Evolutionary conservation across 2,329 filamentous ascomycete species (phyloP).

Genomic region (Pseudocercospora fijiensis): DNA sequence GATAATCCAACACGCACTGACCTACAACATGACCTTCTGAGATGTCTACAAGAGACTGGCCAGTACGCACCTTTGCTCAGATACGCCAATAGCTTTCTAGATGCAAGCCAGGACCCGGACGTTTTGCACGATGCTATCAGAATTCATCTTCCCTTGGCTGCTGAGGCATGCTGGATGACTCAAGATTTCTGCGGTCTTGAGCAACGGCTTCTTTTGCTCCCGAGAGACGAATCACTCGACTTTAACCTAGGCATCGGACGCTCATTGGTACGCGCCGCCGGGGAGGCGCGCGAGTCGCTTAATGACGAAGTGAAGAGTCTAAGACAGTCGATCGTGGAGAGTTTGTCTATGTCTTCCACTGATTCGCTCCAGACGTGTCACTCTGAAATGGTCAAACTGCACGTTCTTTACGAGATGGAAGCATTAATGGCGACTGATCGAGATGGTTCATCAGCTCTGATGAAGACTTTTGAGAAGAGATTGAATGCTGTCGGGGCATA

Average conservation of each 20-base stretch:
- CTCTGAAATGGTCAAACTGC: slow-evolving; percentile 78
- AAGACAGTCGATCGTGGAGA: slow-evolving; percentile 67
- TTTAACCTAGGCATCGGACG: slow-evolving; percentile 82
- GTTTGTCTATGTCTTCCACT: slow-evolving; percentile 73
- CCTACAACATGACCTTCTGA: slow-evolving; percentile 77
- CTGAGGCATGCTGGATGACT: slow-evolving; percentile 90
- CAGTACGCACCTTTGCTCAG: slow-evolving; percentile 75
- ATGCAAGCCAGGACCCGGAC: slow-evolving; percentile 11
- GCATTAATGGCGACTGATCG: slow-evolving; percentile 58
- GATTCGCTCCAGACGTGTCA: slow-evolving; percentile 81
- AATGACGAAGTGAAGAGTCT: slow-evolving; percentile 60
- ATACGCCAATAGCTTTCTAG: slow-evolving; percentile 72
- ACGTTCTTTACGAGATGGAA: slow-evolving; percentile 85
- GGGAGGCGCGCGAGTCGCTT: slow-evolving; percentile 55
- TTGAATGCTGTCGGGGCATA: slow-evolving; percentile 88
- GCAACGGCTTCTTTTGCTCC: slow-evolving; percentile 51
- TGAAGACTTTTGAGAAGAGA: slow-evolving; percentile 53
- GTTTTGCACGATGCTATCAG: background rate
- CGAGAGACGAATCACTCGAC: slow-evolving; percentile 51
- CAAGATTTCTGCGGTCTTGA: slow-evolving; percentile 75
- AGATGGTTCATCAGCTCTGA: slow-evolving; percentile 11
- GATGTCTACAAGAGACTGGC: slow-evolving; percentile 90
- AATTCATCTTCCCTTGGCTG: slow-evolving; percentile 67
- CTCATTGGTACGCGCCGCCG: slow-evolving; percentile 59
- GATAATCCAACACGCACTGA: slow-evolving; percentile 75